These are phyloP conservation scores for Arthroderma sp. DNA, from an alignment of 2,329 filamentous ascomycete species.

Conservation along the genomic window DNA sequence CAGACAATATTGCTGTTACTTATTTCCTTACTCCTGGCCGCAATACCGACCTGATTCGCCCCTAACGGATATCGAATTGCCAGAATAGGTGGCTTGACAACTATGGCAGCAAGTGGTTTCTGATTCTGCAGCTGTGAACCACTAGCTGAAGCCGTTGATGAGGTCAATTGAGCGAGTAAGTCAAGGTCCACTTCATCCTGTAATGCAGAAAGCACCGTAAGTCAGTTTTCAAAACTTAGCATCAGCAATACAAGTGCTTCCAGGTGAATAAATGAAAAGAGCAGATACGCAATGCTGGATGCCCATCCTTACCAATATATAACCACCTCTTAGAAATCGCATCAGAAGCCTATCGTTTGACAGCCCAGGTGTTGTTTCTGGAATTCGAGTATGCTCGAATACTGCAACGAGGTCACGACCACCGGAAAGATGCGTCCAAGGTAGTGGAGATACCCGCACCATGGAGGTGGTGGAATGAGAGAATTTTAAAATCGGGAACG, in stretches of 20 bases:
- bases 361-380: constrained; percentile 2
- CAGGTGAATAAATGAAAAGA: too few relatives aligned
- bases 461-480: constrained; percentile 29
- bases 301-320: constrained; percentile 21
- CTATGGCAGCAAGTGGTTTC: constrained; percentile 25
- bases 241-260: too few relatives aligned
- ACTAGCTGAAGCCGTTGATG: constrained; percentile 7
- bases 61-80: constrained; percentile 31
- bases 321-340: constrained; percentile 22
- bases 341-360: constrained; percentile 16
- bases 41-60: constrained; percentile 18
- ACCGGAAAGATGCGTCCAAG: constrained; percentile 31
- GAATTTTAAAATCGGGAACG: constrained; percentile 25
- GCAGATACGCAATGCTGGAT: background rate
- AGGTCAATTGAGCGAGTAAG: constrained; percentile 15
- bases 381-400: constrained; percentile 20
- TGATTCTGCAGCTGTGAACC: constrained; percentile 10
- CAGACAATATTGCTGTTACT: background rate
- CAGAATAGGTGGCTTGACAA: constrained; percentile 33
- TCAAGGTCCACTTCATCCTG: constrained; percentile 32
- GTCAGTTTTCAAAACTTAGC: background rate
- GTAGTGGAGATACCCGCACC: constrained; percentile 26
- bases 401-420: constrained; percentile 22
- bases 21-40: background rate
- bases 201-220: background rate